Percentiles rank a stretch among this genome's conserved stretches.
Conservation (phyloP, 208 protist genomes). For the Leishmania aethiopica region DNA sequence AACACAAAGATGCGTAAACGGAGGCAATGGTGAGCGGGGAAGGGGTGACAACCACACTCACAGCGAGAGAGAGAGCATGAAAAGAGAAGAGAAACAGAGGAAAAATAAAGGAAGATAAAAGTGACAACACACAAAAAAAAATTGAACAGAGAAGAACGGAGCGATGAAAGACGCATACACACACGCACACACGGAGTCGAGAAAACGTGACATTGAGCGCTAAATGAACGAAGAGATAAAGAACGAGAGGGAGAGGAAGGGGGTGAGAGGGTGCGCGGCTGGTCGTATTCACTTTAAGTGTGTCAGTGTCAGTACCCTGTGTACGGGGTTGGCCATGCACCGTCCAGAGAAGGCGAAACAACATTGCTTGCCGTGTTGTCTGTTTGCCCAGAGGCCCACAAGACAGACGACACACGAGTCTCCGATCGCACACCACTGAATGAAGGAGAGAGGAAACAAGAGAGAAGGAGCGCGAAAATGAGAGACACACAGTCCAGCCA, state of each 20-base stretch:
- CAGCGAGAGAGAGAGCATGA: background rate
- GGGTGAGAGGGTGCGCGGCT: background rate
- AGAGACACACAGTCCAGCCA: background rate
- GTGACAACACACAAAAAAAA: background rate
- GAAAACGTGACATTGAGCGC: background rate
- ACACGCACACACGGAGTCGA: constrained; percentile 7
- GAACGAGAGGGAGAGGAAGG: background rate
- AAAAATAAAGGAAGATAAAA: background rate
- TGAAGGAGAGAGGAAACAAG: background rate
- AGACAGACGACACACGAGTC: background rate
- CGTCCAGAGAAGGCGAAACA: background rate
- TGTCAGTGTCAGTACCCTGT: background rate
- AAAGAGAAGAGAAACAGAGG: background rate
- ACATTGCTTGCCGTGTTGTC: background rate
- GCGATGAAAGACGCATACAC: background rate
- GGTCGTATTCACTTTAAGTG: background rate
- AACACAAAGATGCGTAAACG: background rate
- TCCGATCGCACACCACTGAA: background rate
- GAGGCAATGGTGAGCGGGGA: background rate
- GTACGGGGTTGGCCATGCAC: background rate
- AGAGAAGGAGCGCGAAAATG: background rate
- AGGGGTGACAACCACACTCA: background rate
- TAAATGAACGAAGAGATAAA: background rate
- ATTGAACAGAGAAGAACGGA: background rate
- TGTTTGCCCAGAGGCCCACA: background rate